These are phyloP conservation scores for Stachybotrys elegans DNA, from an alignment of 2,329 filamentous ascomycete species.

Conservation along the genomic window DNA sequence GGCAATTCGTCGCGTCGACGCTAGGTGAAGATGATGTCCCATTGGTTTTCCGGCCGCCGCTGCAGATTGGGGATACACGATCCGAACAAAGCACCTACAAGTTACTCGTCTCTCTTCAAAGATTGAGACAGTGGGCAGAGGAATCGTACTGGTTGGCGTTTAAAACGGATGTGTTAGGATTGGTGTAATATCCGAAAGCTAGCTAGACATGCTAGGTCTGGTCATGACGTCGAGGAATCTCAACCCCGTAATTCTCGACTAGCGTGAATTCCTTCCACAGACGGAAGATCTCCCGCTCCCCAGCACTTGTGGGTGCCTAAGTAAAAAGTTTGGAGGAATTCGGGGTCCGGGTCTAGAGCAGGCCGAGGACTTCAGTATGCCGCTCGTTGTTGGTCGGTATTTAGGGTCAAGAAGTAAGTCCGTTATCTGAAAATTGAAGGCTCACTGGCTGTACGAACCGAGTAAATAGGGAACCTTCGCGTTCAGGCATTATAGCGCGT, in stretches of 20 bases:
- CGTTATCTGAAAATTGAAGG: slow-evolving; percentile 2
- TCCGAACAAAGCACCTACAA: too few relatives aligned
- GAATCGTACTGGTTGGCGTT: too few relatives aligned
- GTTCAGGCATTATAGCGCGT: slow-evolving; percentile 1
- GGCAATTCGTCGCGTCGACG: too few relatives aligned
- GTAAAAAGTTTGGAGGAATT: slow-evolving; percentile 3
- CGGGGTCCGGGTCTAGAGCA: slow-evolving; percentile 3
- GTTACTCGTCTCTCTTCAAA: too few relatives aligned
- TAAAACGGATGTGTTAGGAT: too few relatives aligned
- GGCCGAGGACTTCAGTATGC: slow-evolving; percentile 1
- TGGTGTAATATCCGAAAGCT: too few relatives aligned
- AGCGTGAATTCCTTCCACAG: slow-evolving; percentile 4
- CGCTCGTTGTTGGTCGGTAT: slow-evolving; percentile 4
- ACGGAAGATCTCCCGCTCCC: slow-evolving; percentile 3
- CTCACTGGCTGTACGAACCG: background rate
- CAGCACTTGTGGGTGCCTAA: slow-evolving; percentile 1
- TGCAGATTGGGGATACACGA: too few relatives aligned
- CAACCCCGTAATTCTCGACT: background rate
- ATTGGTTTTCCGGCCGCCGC: too few relatives aligned
- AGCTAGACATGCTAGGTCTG: too few relatives aligned
- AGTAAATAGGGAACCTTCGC: slow-evolving; percentile 1
- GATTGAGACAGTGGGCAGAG: too few relatives aligned
- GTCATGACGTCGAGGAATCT: too few relatives aligned
- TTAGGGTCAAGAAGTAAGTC: slow-evolving; percentile 2
- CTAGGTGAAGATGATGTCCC: too few relatives aligned